Base-by-base conservation (phyloP, 352 stramenopile genomes). In the Phytophthora macrochlamydospora region DNA sequence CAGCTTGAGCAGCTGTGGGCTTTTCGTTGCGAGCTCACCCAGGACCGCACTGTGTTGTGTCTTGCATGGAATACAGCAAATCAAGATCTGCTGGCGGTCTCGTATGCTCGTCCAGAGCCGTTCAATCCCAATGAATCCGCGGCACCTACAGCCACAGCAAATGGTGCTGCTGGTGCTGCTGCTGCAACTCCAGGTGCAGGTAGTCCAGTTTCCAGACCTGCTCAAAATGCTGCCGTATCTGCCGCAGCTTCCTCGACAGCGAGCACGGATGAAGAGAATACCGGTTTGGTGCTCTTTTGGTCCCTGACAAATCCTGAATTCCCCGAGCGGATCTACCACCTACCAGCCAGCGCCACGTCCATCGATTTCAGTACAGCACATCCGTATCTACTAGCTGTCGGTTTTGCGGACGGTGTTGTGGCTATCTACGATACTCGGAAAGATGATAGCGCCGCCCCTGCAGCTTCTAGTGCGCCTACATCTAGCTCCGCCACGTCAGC, bases 251-350 rank as follows among this genome's bases (percentile, higher is more conserved):
- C 64, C 9, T 59, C 51, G 13, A 65, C 31, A 8, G 37, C 44
- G 8, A 38, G 18, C 0, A 60, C 43, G 7, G 56, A 51, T 2
- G 46, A 38, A 2, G 31, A 65, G 18, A 72, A 72, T n/a, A 70
- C 82, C n/a, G 92, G 93, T 2, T 57, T 96, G 12, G 87, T 98
- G n/a, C 73, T 98, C 29, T 97, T 98, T 65, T 98, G 93, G 94
- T 97, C 90, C 31, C 72, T 98, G 18, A 94, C 91, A 50, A 98
- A 98, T 66, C 92, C 93, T 4, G 89, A 95, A 58, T 97, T 88
- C 55, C 94, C 94, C 0, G 91, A 98, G 67, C 84, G 91, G n/a
- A 85, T 97, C 7, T 92, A 97, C 56, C 76, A 79, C 49, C 63
- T 93, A 24, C 71, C 73, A 9, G 84, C 86, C 14, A 83, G 90